These are phyloP conservation scores for Aspergillus sp. DNA, from an alignment of 2,329 filamentous ascomycete species.

Conservation along the genomic window DNA sequence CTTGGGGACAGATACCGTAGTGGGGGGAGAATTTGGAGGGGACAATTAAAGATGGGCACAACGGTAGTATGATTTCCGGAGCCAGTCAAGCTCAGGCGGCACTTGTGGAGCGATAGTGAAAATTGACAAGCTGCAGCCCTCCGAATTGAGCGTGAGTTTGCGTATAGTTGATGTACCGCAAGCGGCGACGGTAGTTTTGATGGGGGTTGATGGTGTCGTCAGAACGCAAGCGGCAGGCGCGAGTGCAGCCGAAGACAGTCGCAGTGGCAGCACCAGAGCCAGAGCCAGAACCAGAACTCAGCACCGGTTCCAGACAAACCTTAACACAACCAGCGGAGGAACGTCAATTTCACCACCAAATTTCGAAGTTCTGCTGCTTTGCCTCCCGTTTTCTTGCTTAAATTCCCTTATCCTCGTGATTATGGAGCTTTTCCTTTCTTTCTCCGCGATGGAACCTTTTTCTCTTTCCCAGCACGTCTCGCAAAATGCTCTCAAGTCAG, in stretches of 20 bases:
- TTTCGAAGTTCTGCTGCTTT: conserved; percentile 1
- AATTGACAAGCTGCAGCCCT: conserved; percentile 11
- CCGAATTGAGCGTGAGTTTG: conserved; percentile 8
- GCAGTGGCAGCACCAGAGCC: neutral
- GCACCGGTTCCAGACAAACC: conserved; percentile 36
- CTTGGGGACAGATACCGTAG: conserved; percentile 27
- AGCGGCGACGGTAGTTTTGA: conserved; percentile 28
- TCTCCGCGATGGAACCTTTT: conserved; percentile 5
- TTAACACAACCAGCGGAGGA: conserved; percentile 25
- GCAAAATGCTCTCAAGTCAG: conserved; percentile 1
- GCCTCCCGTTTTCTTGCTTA: conserved; percentile 4
- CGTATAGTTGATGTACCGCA: conserved; percentile 27
- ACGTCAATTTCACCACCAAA: conserved; percentile 12
- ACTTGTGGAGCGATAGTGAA: conserved; percentile 28
- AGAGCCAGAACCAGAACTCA: conserved; percentile 30
- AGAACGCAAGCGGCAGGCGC: conserved; percentile 42
- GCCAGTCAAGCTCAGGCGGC: conserved; percentile 17
- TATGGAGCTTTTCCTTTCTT: conserved; percentile 12
- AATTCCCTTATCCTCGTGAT: conserved; percentile 1
- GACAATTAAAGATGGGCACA: conserved; percentile 28
- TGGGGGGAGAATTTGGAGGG: conserved; percentile 23
- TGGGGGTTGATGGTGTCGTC: conserved; percentile 37
- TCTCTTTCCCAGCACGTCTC: neutral
- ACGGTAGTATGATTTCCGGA: conserved; percentile 31
- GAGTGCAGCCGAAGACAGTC: conserved; percentile 19